A percentile compares a stretch with the other conserved stretches of the same genome.
phyloP scores from a whole-genome alignment of 352 stramenopile species.

The Phytophthora melonis region DNA sequence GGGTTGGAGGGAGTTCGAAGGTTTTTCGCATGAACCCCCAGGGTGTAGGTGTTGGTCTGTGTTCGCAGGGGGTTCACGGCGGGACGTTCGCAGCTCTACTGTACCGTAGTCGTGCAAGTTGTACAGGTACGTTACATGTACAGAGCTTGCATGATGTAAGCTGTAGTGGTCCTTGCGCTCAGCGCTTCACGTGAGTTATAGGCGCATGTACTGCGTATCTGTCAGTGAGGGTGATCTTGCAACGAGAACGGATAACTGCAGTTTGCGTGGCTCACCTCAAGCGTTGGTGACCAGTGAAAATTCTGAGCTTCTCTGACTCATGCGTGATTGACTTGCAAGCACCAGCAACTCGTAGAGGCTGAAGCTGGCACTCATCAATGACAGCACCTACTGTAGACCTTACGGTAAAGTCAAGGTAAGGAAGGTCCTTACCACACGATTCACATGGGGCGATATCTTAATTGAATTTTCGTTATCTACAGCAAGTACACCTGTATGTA shows the following conservation, averaged over 20 bases:
- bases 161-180: no score
- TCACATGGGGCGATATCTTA: background rate
- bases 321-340: background rate
- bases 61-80: background rate
- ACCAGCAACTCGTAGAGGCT: background rate
- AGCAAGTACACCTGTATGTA: background rate
- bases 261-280: constrained; percentile 1
- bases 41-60: background rate
- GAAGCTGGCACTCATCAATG: background rate
- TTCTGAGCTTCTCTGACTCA: no score
- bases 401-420: no score
- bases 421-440: background rate
- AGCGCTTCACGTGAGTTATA: no score
- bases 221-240: no score
- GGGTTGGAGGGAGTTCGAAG: background rate
- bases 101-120: no score
- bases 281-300: background rate
- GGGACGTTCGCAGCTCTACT: background rate
- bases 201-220: no score
- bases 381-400: background rate
- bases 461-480: background rate
- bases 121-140: no score
- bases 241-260: background rate
- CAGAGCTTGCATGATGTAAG: no score
- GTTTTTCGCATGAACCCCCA: background rate